These are phyloP conservation scores for Nymphaea colorata DNA, from an alignment of 164 flowering plant species.

Conservation along the genomic window DNA sequence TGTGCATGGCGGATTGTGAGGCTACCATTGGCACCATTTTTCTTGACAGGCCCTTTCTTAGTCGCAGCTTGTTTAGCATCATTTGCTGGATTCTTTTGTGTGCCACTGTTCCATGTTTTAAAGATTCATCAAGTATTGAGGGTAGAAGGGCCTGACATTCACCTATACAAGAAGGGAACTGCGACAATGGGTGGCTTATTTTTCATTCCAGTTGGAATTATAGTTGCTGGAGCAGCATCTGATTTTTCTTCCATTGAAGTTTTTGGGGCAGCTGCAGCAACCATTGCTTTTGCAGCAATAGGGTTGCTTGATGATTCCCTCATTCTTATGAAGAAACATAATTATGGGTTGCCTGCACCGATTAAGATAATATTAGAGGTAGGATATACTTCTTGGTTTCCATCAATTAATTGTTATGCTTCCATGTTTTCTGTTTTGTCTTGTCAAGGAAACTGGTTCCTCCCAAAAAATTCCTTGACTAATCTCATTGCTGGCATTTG, in stretches of 20 bases:
- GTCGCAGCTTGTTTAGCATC: conserved; percentile 43
- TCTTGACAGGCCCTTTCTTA: conserved; percentile 59
- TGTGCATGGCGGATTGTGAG: conserved; percentile 88
- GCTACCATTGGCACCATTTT: conserved; percentile 60
- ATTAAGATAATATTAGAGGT: conserved; percentile 52
- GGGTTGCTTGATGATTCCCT: conserved; percentile 68
- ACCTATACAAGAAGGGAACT: conserved; percentile 38
- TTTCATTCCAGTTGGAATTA: conserved; percentile 66
- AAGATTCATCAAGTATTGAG: conserved; percentile 37
- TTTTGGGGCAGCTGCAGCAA: conserved; percentile 49
- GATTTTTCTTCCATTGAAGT: conserved; percentile 67
- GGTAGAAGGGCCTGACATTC: conserved; percentile 37
- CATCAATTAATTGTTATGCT: not conserved
- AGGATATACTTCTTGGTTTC: conserved; percentile 9
- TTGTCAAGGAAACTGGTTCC: not conserved
- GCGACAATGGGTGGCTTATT: conserved; percentile 92
- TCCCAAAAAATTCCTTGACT: not conserved
- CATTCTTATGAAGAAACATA: conserved; percentile 35
- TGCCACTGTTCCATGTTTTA: conserved; percentile 51
- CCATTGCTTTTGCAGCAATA: conserved; percentile 59
- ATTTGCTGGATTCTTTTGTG: conserved; percentile 48
- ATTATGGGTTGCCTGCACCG: conserved; percentile 42
- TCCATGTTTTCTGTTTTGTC: not conserved
- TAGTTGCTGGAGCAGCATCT: conserved; percentile 41
- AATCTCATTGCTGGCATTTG: conserved; percentile 5